phyloP scores from a whole-genome alignment of 768 basidiomycete species.

The Cyathus striatus region DNA sequence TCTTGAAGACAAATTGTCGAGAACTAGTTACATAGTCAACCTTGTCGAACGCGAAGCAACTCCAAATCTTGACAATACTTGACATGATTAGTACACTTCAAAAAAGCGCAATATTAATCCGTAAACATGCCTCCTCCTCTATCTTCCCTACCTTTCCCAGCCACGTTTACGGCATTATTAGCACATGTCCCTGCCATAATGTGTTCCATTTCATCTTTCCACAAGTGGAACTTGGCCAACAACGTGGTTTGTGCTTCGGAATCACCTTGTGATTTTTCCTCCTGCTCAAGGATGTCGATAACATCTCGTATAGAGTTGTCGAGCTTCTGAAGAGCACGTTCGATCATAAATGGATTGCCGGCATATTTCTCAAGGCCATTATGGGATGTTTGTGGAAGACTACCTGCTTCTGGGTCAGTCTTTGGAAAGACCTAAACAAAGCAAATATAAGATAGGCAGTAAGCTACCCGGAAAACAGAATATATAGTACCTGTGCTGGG shows the following conservation, averaged over 20 bases:
- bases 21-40: too few species aligned
- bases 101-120: conserved; percentile 25
- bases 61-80: too few species aligned
- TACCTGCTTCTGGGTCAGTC: conserved; percentile 27
- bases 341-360: conserved; percentile 45
- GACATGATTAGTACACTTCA: too few species aligned
- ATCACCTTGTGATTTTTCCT: conserved; percentile 29
- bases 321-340: conserved; percentile 34
- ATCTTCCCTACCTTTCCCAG: too few species aligned
- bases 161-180: too few species aligned
- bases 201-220: conserved; percentile 34
- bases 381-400: background rate
- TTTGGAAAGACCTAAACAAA: conserved; percentile 39
- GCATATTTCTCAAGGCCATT: conserved; percentile 21
- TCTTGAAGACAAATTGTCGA: too few species aligned
- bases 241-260: conserved; percentile 26
- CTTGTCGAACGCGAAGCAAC: too few species aligned
- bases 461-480: background rate
- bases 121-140: conserved; percentile 28
- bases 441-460: background rate
- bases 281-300: conserved; percentile 37
- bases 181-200: too few species aligned
- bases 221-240: conserved; percentile 32
- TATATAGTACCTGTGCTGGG: conserved; percentile 31
- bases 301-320: conserved; percentile 37